These are phyloP conservation scores for Coemansia guatemalensis DNA, from an alignment of 192 early-diverging fungal genomes.

Conservation along the genomic window DNA sequence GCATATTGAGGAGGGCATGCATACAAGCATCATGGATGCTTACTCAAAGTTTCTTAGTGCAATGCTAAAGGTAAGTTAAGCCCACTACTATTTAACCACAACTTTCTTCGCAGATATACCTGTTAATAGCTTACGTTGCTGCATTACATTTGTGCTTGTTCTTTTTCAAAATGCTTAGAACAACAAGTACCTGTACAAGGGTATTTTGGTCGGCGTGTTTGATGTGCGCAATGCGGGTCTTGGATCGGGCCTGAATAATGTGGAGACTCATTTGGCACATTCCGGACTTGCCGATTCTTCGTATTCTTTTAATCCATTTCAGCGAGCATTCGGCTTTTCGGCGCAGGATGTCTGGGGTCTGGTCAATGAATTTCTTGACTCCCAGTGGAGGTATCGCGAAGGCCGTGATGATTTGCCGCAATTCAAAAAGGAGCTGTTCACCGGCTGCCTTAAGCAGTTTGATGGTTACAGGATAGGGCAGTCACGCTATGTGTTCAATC, in stretches of 20 bases:
- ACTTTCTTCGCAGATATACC: too few relatives aligned
- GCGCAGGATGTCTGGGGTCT: slow-evolving; percentile 2
- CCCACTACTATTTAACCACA: too few relatives aligned
- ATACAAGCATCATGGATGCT: too few relatives aligned
- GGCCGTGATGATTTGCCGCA: background rate
- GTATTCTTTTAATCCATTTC: background rate
- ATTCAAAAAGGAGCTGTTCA: slow-evolving; percentile 6
- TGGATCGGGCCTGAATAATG: slow-evolving; percentile 13
- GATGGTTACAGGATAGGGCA: slow-evolving; percentile 8
- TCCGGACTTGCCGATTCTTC: background rate
- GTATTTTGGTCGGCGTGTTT: slow-evolving; percentile 7
- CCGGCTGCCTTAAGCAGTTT: background rate
- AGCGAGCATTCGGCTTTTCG: slow-evolving; percentile 10
- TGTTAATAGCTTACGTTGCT: too few relatives aligned
- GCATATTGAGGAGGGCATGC: too few relatives aligned
- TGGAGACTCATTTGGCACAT: slow-evolving; percentile 1
- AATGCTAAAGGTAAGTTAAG: too few relatives aligned
- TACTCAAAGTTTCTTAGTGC: too few relatives aligned
- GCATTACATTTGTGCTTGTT: too few relatives aligned
- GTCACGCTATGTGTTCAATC: background rate
- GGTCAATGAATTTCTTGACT: background rate
- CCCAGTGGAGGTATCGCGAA: background rate
- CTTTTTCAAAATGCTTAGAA: background rate
- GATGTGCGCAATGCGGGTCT: background rate
- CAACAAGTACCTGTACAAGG: slow-evolving; percentile 3